Evolutionary conservation across 2,329 filamentous ascomycete species (phyloP), one percentile per base, ranked within the genome.

Genomic region (Metarhizium album): DNA sequence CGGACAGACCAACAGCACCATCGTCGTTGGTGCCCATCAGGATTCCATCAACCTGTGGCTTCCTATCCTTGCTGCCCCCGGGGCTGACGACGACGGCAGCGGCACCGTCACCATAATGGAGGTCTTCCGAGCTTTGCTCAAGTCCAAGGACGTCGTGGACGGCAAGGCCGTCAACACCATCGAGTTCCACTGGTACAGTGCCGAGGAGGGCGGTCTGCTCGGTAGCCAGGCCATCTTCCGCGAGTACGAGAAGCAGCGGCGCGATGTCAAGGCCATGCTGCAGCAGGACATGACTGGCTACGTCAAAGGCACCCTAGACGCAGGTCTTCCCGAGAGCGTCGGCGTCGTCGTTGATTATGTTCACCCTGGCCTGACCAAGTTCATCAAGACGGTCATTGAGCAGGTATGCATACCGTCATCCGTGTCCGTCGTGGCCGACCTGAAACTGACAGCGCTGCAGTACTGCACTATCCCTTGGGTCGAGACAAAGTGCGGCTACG

Each of bases 231-330:
- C 87, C 50, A 87, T 97, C 66, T 97, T 96, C 74, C 76, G 79
- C 47, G 72, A 79, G 7, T 97, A 97, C 63, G 83, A 87, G 68
- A 81, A 83, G 64, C 69, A 79, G 22, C 76, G 78, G 31, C 79
- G 84, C 24, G 82, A 91, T 57, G 78, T 97, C 67, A 94, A 91
- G 71, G 91, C 91, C 33, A 97, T 97, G 93, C 79, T 97, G 50
- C 91, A 97, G 72, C 91, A 97, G 70, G 91, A 97, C 68, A 97
- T 97, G 91, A 95, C 89, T 1, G 91, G 91, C 18, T 96, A 86
- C 65, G 79, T 90, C 4, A 82, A 90, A 65, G 84, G 83, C 61
- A 95, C 90, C 0, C 71, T 93, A 20, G 86, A 93, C 57, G 84
- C 87, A 3, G 90, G 90, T 53, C 76, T 87, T 67, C 78, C 82